Evolutionary conservation across 768 basidiomycete species (phyloP), one percentile per base, ranked within the genome.

Genomic region (Mycena vitilis): DNA sequence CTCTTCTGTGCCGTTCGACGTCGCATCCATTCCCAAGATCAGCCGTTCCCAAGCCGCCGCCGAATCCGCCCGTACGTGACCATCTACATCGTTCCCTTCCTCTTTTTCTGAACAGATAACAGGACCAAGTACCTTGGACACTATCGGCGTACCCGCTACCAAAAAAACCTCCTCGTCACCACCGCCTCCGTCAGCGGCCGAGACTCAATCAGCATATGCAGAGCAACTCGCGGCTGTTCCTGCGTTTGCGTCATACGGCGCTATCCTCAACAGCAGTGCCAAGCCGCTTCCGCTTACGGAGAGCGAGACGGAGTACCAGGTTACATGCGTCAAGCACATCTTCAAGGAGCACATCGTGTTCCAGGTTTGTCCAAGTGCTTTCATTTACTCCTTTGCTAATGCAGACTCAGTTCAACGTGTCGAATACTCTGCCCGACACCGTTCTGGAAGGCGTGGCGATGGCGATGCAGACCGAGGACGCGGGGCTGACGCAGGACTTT

Each of bases 241-340:
- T 23, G 94, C 98, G 75, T 88, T 99, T 66, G 87, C 87, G 6
- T 81, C 85, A 10, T 99, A 97, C 78, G 98, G 98, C 12, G 79
- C 92, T 56, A 89, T 98, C 58, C 84, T 96, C 76, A 95, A 91
- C 81, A 98, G 95, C 85, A 94, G 89, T 70, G 71, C 86, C 44
- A 94, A 90, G 72, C 90, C 92, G 13, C 81, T 86, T 25, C 93
- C 92, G 70, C 89, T 99, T 65, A 99, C 98, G 16, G 98, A 99
- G 81, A 93, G 88, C 74, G 98, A 98, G 81, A 99, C 96, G 5
- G 98, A 99, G 81, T 99, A 99, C 77, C 95, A 98, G 76, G 97
- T 98, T 54, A 90, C 93, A 12, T 95, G 94, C 73, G 94, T 98
- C 80, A 99, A 98, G 82, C 98, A 99, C 78, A 88, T 98, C 65